Conservation (phyloP, 2,329 filamentous ascomycete genomes). For the Lachnellula subtilissima region DNA sequence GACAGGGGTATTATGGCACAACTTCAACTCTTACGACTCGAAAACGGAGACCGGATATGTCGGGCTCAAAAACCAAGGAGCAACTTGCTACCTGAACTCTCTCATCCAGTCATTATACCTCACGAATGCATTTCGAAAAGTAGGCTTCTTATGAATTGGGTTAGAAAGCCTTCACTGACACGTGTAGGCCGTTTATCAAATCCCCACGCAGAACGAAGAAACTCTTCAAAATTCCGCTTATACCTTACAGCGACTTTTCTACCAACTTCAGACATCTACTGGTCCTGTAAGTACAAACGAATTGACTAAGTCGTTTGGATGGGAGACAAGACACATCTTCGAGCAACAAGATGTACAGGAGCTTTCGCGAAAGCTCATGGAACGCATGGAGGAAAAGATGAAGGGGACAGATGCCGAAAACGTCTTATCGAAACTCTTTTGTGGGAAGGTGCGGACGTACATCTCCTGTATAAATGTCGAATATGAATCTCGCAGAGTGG, state of each 20-base stretch:
- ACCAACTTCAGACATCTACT: conserved; percentile 83
- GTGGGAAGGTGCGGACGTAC: conserved; percentile 97
- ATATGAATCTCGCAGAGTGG: conserved; percentile 90
- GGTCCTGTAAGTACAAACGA: conserved; percentile 84
- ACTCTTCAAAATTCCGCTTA: conserved; percentile 85
- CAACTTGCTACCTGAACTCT: conserved; percentile 84
- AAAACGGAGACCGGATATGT: conserved; percentile 98
- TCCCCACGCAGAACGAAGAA: conserved; percentile 83
- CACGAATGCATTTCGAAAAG: conserved; percentile 90
- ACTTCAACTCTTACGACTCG: conserved; percentile 93
- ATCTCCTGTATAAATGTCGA: conserved; percentile 98
- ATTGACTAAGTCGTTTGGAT: conserved; percentile 93
- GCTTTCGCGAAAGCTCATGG: conserved; percentile 93
- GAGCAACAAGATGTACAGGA: conserved; percentile 99
- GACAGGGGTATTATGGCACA: conserved; percentile 86
- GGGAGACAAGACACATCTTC: conserved; percentile 97
- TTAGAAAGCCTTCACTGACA: conserved; percentile 8
- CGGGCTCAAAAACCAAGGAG: conserved; percentile 92
- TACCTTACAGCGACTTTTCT: conserved; percentile 89
- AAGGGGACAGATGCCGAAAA: conserved; percentile 92
- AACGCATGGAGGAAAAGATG: conserved; percentile 95
- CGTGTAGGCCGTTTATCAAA: conserved; percentile 83
- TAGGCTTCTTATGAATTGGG: conserved; percentile 33
- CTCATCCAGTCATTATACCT: conserved; percentile 81
- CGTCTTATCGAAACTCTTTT: conserved; percentile 83